Evolutionary conservation across 106 monocot species (phyloP).

Genomic region (Allium fistulosum): DNA sequence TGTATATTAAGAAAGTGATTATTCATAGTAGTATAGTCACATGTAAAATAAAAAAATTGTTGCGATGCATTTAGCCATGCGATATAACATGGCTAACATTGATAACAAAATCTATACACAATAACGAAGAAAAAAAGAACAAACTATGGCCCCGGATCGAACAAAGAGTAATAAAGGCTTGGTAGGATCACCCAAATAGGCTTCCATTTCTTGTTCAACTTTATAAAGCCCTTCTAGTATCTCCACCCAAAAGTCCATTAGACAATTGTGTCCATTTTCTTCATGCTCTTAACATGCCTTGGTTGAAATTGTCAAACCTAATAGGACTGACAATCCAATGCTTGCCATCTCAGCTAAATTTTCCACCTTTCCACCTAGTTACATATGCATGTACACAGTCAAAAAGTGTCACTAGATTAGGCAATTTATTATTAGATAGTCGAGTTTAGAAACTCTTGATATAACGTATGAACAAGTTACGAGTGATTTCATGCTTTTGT

Average conservation of each 20-base stretch:
- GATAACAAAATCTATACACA: too few species aligned
- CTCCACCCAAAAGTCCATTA: slow-evolving; percentile 74
- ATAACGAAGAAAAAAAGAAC: too few species aligned
- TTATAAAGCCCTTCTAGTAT: slow-evolving; percentile 54
- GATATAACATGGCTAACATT: too few species aligned
- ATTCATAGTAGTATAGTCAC: too few species aligned
- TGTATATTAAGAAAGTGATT: too few species aligned
- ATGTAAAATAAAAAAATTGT: too few species aligned
- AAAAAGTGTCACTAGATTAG: neutral
- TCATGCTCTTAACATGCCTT: slow-evolving; percentile 84
- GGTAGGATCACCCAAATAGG: slow-evolving; percentile 55
- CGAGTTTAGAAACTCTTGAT: too few species aligned
- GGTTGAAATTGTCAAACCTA: slow-evolving; percentile 81
- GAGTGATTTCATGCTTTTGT: slow-evolving; percentile 81
- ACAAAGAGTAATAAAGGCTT: slow-evolving; percentile 80
- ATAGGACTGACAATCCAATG: slow-evolving; percentile 90
- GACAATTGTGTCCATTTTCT: slow-evolving; percentile 39
- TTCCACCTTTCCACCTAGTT: slow-evolving; percentile 92
- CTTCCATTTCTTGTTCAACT: slow-evolving; percentile 66
- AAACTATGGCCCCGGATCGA: slow-evolving; percentile 83
- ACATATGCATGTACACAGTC: neutral
- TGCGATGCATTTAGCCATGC: too few species aligned
- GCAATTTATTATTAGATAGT: too few species aligned
- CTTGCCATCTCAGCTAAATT: slow-evolving; percentile 97
- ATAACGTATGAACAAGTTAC: slow-evolving; percentile 19